phyloP scores from a whole-genome alignment of 1,284 basidiomycete genomes.

The Cerrena zonata region DNA sequence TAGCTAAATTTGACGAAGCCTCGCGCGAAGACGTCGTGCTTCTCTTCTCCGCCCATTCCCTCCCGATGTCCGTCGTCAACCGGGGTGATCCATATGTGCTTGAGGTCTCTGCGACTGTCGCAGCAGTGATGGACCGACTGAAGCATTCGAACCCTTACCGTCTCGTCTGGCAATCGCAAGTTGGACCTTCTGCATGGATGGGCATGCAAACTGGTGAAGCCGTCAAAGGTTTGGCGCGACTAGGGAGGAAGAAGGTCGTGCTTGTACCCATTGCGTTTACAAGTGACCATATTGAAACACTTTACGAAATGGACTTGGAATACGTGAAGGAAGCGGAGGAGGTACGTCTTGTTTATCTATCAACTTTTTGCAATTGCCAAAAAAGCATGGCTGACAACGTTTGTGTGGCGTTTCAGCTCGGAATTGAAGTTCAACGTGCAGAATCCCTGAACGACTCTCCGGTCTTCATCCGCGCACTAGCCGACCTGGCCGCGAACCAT shows the following conservation, averaged over 20 bases:
- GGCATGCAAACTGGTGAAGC: conserved; percentile 93
- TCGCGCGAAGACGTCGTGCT: conserved; percentile 74
- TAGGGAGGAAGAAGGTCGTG: conserved; percentile 83
- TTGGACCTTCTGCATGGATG: conserved; percentile 97
- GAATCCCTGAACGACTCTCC: conserved; percentile 98
- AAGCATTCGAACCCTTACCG: conserved; percentile 80
- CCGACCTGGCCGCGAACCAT: conserved; percentile 86
- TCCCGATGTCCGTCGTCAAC: conserved; percentile 96
- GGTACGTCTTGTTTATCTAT: conserved; percentile 41
- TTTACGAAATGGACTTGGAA: conserved; percentile 95
- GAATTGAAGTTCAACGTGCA: conserved; percentile 86
- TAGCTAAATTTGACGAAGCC: conserved; percentile 75
- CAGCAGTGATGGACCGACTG: conserved; percentile 82
- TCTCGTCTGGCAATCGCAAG: conserved; percentile 96
- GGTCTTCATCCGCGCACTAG: conserved; percentile 92
- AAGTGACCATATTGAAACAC: conserved; percentile 97
- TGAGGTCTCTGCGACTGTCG: conserved; percentile 92
- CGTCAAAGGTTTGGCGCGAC: conserved; percentile 85
- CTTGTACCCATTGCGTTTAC: conserved; percentile 97
- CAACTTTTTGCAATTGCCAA: background rate
- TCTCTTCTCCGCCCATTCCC: conserved; percentile 94
- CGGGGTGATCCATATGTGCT: conserved; percentile 96
- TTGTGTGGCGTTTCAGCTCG: conserved; percentile 50
- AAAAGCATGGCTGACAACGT: background rate
- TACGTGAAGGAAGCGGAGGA: conserved; percentile 87